A percentile compares a stretch with the other conserved stretches of the same genome.
These are phyloP conservation scores for Cladosporium cucumerinum DNA, from an alignment of 2,329 filamentous ascomycete species.

Conservation along the genomic window DNA sequence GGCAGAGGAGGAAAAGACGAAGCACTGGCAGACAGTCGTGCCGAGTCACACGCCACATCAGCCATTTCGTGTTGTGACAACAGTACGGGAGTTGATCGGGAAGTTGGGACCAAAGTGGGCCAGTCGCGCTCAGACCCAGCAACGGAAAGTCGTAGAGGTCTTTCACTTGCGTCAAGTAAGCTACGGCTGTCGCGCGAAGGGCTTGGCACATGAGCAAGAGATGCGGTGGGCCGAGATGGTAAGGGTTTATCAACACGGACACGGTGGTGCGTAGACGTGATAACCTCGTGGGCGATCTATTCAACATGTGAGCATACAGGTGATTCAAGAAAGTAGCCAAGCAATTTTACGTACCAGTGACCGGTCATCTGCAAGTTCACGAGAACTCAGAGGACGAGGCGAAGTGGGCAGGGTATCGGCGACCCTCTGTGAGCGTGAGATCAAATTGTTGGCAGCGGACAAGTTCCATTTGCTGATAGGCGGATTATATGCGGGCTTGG, in stretches of 20 bases:
- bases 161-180: conserved; percentile 40
- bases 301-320: background rate
- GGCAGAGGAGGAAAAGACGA: background rate
- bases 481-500: conserved; percentile 1
- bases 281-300: background rate
- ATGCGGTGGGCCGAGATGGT: conserved; percentile 38
- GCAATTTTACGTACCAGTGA: background rate
- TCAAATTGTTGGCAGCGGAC: background rate
- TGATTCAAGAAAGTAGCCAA: background rate
- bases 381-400: background rate
- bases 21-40: background rate
- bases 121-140: conserved; percentile 21
- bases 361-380: background rate
- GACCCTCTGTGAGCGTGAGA: background rate
- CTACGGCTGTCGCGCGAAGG: conserved; percentile 38
- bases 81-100: background rate
- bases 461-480: conserved; percentile 10
- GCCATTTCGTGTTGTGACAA: background rate
- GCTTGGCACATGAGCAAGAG: conserved; percentile 31
- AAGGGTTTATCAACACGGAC: conserved; percentile 37
- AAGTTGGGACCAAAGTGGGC: conserved; percentile 22
- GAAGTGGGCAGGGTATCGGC: background rate
- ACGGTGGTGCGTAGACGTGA: background rate
- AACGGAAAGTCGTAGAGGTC: conserved; percentile 23
- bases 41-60: background rate